phyloP scores from a whole-genome alignment of 495 filamentous ascomycete species.

The Symbiotaphrina buchneri region DNA sequence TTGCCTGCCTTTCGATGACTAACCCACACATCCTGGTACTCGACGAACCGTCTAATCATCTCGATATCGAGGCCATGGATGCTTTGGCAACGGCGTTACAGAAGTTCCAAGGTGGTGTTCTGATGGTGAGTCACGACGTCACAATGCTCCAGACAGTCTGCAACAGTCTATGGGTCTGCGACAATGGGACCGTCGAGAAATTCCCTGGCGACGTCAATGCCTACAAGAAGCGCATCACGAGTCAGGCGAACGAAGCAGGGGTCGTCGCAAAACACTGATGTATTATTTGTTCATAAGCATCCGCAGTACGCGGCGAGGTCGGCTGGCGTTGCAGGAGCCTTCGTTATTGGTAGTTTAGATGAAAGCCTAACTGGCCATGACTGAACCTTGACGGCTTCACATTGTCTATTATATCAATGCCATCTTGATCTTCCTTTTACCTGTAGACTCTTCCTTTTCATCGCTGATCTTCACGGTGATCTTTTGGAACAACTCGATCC shows the following conservation, averaged over 20 bases:
- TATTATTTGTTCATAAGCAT: too few species aligned
- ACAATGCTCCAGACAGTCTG: slow-evolving; percentile 97
- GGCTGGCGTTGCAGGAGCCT: too few species aligned
- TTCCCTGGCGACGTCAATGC: slow-evolving; percentile 89
- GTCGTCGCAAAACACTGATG: too few species aligned
- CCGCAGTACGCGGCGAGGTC: too few species aligned
- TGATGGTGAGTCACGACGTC: slow-evolving; percentile 99
- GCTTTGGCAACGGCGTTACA: slow-evolving; percentile 64
- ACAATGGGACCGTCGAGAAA: slow-evolving; percentile 85
- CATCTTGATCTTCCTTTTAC: slow-evolving; percentile 74
- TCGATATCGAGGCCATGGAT: slow-evolving; percentile 99
- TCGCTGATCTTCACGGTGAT: slow-evolving; percentile 74
- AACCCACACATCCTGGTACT: slow-evolving; percentile 96
- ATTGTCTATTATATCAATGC: slow-evolving; percentile 27
- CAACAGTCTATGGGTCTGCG: slow-evolving; percentile 87
- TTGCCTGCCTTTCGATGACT: slow-evolving; percentile 75
- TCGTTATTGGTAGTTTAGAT: too few species aligned
- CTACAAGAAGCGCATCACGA: slow-evolving; percentile 90
- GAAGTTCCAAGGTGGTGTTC: slow-evolving; percentile 77
- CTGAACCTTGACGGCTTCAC: too few species aligned
- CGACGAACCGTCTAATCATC: slow-evolving; percentile 93
- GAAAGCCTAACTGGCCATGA: too few species aligned
- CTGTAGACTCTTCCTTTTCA: slow-evolving; percentile 77
- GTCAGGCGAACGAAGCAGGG: slow-evolving; percentile 71
- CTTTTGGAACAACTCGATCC: slow-evolving; percentile 71